Conservation (phyloP, 305 asterid genomes). For the Fraxinus dipetala region DNA sequence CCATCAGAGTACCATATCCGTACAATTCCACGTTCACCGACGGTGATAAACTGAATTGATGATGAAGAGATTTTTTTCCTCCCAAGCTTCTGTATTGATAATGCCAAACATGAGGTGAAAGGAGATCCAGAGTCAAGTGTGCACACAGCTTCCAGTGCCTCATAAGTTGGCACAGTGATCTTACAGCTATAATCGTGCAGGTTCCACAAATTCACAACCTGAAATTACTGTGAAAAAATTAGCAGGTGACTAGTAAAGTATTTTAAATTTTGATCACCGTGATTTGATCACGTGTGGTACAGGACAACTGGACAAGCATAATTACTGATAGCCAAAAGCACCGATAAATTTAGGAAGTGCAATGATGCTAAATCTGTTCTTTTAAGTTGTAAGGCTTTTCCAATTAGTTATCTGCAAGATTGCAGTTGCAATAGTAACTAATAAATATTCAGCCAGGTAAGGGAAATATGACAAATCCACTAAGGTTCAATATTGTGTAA, state of each 20-base stretch:
- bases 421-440: neutral
- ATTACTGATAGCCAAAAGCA: neutral
- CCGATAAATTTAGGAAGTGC: neutral
- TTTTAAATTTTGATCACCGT: neutral
- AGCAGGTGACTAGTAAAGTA: constrained; percentile 19
- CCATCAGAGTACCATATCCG: constrained; percentile 92
- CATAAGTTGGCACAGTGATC: constrained; percentile 69
- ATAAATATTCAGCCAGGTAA: neutral
- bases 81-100: constrained; percentile 38
- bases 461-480: neutral
- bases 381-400: neutral
- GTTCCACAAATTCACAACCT: constrained; percentile 92
- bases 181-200: constrained; percentile 73
- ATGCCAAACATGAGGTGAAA: constrained; percentile 48
- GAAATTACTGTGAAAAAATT: constrained; percentile 31
- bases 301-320: neutral
- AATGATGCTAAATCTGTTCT: neutral
- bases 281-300: neutral
- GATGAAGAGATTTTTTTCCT: constrained; percentile 50
- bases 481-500: neutral
- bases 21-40: constrained; percentile 93
- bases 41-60: constrained; percentile 65
- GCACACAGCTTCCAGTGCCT: constrained; percentile 86
- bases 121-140: constrained; percentile 53
- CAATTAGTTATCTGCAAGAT: neutral